Evolutionary conservation across 108 stramenopile species (phyloP), one percentile per base, ranked within the genome.

Genomic region (Conticribra weissflogii): DNA sequence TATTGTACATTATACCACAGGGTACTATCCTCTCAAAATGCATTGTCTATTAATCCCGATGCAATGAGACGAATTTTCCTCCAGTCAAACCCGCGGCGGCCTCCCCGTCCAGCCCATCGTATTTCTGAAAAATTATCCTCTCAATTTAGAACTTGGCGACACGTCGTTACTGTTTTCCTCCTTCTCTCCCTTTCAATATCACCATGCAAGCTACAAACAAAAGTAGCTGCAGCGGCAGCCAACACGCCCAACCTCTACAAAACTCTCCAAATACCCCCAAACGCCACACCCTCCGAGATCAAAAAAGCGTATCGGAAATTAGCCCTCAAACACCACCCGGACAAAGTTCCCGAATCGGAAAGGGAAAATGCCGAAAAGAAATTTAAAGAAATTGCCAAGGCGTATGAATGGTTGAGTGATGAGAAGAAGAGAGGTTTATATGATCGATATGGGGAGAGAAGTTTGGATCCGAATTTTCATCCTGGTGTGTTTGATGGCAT

Each of bases 301-400:
- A 94, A 86, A 79, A 91, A 87, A 71, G 93, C 93, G 27, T 94
- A 88, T 62, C 81, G 90, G 8, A 90, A 90, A 64, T 52, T 87
- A 27, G 90, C 93, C 8, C 68, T 95, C 41, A 67, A 89, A 75
- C 86, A 94, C 61, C 97, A 98, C 73, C 97, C 97, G 21, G 97
- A 98, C 68, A 98, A 98, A 71, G 91, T 88, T 8, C 76, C 64
- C 7, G 48, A 50, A 17, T 55, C 71, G 63, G 33, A 85, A 49
- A 66, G 85, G 0, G 12, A 36, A 8, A 34, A 76, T 57, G 74
- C 83, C 76, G 85, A 92, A 76, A 80, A 85, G 48, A 86, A 83
- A 49, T 99, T 99, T 71, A 95, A 96, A 68, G 87, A 98, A 68
- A 82, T 98, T n/a, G 79, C 76, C 25, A 86, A 94, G 76, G 98